A percentile compares a stretch with the other conserved stretches of the same genome.
Evolutionary conservation across 257 asterid species (phyloP).

Genomic region (Ligustrum vulgare): DNA sequence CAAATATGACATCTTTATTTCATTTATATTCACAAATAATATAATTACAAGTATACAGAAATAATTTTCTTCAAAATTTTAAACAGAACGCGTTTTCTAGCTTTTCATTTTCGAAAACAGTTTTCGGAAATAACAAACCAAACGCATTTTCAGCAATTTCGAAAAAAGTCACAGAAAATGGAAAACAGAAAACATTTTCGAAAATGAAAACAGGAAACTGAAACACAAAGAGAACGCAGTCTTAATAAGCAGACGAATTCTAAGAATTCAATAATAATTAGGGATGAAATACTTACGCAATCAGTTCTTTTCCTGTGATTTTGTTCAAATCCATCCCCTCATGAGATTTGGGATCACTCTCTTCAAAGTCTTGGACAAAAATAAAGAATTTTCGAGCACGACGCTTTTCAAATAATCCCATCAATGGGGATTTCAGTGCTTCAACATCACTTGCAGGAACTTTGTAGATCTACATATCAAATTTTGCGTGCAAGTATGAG

Average conservation of each 20-base stretch:
- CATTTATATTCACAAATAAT: too few species aligned
- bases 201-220: too few species aligned
- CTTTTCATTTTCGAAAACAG: too few species aligned
- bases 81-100: too few species aligned
- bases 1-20: too few species aligned
- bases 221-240: too few species aligned
- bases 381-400: constrained; percentile 91
- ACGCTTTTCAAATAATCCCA: constrained; percentile 96
- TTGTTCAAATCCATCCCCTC: constrained; percentile 78
- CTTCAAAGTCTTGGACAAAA: constrained; percentile 90
- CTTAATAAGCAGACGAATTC: background rate
- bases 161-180: too few species aligned
- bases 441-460: constrained; percentile 99
- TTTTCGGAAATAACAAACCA: too few species aligned
- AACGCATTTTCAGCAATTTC: too few species aligned
- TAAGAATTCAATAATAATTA: background rate
- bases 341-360: constrained; percentile 80
- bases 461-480: constrained; percentile 68
- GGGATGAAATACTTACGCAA: constrained; percentile 50
- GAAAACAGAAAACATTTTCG: too few species aligned
- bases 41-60: too few species aligned
- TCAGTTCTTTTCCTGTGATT: constrained; percentile 67
- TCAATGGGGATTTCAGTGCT: constrained; percentile 87
- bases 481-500: constrained; percentile 8
- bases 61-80: too few species aligned